A percentile compares a stretch with the other conserved stretches of the same genome.
Conservation (phyloP, 176 grass and related monocot genomes). For the Bonia amplexicaulis region DNA sequence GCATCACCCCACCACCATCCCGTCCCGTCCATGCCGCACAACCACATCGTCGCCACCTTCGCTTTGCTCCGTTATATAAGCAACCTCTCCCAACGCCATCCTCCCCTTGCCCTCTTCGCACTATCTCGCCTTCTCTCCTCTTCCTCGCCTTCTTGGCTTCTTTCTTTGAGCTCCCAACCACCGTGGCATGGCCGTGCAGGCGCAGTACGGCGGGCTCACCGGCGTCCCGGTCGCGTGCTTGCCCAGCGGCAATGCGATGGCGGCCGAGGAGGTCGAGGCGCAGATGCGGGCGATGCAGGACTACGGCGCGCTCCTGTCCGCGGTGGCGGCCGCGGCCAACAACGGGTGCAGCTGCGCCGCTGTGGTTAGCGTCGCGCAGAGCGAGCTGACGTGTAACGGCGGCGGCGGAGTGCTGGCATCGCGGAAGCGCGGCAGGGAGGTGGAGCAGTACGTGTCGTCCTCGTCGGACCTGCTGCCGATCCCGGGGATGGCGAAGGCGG, state of each 20-base stretch:
- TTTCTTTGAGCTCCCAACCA: background rate
- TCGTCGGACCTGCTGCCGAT: conserved; percentile 13
- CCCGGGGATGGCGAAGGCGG: background rate
- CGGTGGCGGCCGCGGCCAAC: background rate
- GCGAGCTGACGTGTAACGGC: conserved; percentile 56
- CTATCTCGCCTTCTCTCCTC: background rate
- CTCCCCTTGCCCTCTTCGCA: background rate
- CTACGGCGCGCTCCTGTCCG: background rate
- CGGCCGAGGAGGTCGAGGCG: background rate
- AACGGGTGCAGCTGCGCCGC: background rate
- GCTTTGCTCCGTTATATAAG: background rate
- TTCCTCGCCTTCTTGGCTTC: background rate
- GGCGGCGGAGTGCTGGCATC: background rate
- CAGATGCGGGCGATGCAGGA: background rate
- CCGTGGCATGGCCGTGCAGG: conserved; percentile 53
- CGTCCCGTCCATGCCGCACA: background rate
- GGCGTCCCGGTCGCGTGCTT: background rate
- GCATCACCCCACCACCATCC: background rate
- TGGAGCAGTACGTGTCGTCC: background rate
- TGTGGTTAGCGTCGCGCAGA: conserved; percentile 32
- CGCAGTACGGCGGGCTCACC: conserved; percentile 29
- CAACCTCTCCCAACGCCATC: background rate
- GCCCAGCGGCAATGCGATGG: background rate
- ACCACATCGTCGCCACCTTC: background rate
- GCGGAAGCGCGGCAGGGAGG: conserved; percentile 42